These are phyloP conservation scores for Dichotomocladium elegans DNA, from an alignment of 371 early-diverging fungal genomes.

Conservation along the genomic window DNA sequence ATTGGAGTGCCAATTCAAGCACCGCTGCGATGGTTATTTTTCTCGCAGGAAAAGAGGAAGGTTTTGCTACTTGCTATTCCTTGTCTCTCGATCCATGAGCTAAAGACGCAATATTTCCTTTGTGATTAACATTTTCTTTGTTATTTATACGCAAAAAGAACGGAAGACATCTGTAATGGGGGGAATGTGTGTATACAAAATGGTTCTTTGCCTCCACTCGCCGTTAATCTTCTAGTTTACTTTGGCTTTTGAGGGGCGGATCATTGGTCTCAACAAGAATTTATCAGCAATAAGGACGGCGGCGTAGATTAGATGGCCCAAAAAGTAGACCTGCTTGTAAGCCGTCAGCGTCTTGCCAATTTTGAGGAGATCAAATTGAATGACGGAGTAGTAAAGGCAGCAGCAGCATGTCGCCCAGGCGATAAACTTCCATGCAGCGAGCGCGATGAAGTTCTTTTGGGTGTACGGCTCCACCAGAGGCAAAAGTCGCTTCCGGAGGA, in stretches of 20 bases:
- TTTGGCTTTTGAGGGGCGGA: neutral
- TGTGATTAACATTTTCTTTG: too few relatives aligned
- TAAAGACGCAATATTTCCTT: too few relatives aligned
- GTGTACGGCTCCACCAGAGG: constrained; percentile 25
- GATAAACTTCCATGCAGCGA: constrained; percentile 21
- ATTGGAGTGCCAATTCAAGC: too few relatives aligned
- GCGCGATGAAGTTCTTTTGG: constrained; percentile 14
- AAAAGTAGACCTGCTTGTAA: constrained; percentile 39
- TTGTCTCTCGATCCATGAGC: too few relatives aligned
- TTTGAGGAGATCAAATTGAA: constrained; percentile 41
- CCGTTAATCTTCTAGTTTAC: neutral
- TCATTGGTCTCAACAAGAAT: constrained; percentile 1
- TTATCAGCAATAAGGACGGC: constrained; percentile 19
- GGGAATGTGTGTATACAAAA: too few relatives aligned
- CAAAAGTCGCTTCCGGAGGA: constrained; percentile 21
- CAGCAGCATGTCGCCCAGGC: constrained; percentile 31
- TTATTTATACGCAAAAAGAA: too few relatives aligned
- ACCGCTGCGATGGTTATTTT: too few relatives aligned
- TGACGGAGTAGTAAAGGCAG: constrained; percentile 27
- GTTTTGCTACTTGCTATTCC: too few relatives aligned
- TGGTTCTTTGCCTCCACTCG: too few relatives aligned
- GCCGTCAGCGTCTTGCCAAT: constrained; percentile 27
- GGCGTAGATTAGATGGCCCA: constrained; percentile 31
- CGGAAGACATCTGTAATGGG: too few relatives aligned
- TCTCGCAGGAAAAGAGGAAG: too few relatives aligned